A percentile compares a stretch with the other conserved stretches of the same genome.
Conservation (phyloP, 768 basidiomycete genomes). For the Leccinellum rugosiceps region DNA sequence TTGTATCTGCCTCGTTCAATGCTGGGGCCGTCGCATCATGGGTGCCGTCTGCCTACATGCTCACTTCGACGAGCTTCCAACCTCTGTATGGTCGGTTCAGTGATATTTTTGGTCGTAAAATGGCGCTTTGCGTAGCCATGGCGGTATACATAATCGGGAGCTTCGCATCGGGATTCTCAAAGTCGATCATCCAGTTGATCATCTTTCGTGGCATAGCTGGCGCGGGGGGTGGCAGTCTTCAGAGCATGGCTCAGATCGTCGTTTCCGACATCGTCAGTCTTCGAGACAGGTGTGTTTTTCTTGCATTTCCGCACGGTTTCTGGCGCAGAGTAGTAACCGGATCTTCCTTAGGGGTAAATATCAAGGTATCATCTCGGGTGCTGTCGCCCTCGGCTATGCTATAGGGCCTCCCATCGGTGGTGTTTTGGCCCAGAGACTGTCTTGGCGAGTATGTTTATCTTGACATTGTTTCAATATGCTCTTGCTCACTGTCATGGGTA, state of each 20-base stretch:
- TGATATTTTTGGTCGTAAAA: constrained; percentile 67
- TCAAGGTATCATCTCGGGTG: constrained; percentile 67
- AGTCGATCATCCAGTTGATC: constrained; percentile 63
- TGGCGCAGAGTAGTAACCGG: neutral
- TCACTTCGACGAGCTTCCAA: constrained; percentile 45
- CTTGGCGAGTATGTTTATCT: constrained; percentile 52
- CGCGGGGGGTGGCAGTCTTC: constrained; percentile 67
- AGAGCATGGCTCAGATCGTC: constrained; percentile 68
- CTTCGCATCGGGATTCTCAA: constrained; percentile 63
- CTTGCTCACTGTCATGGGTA: constrained; percentile 15
- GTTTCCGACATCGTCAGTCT: constrained; percentile 71
- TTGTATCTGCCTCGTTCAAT: constrained; percentile 61
- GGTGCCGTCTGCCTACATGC: constrained; percentile 71
- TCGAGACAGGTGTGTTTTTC: constrained; percentile 49
- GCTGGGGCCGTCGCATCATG: constrained; percentile 48
- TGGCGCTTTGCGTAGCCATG: constrained; percentile 54
- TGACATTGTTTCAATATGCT: neutral
- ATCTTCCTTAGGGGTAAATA: constrained; percentile 58
- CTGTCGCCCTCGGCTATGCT: constrained; percentile 53
- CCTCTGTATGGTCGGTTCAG: constrained; percentile 59
- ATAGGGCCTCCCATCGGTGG: constrained; percentile 71
- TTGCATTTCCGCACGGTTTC: neutral
- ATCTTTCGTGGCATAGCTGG: constrained; percentile 67
- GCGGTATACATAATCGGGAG: constrained; percentile 64
- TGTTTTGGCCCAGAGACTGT: constrained; percentile 54